Conservation (phyloP, 768 basidiomycete species). For the Kwoniella heveanensis region DNA sequence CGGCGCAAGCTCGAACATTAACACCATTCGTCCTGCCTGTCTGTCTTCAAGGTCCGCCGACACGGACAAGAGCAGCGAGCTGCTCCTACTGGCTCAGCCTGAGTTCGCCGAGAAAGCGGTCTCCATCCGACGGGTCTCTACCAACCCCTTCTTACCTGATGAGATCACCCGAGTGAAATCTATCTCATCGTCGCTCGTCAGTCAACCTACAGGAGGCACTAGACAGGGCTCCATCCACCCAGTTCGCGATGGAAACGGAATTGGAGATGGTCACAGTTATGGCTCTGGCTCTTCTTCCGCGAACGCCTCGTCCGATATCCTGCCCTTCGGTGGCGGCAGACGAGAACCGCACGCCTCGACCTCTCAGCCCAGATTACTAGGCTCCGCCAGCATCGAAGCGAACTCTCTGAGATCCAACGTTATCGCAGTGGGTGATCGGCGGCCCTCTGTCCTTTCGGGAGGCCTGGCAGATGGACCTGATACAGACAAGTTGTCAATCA, state of each 20-base stretch:
- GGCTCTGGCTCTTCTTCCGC: background rate
- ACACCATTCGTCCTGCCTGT: too few species aligned
- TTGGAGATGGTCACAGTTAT: too few species aligned
- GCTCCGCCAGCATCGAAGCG: background rate
- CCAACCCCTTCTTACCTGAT: slow-evolving; percentile 20
- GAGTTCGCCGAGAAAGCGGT: slow-evolving; percentile 29
- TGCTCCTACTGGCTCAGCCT: slow-evolving; percentile 19
- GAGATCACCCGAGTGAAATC: slow-evolving; percentile 28
- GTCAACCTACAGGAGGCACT: background rate
- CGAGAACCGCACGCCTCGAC: slow-evolving; percentile 1
- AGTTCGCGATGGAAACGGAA: too few species aligned
- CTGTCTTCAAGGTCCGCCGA: background rate
- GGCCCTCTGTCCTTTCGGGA: slow-evolving; percentile 5
- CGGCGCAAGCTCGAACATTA: background rate
- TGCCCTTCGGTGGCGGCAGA: slow-evolving; percentile 1
- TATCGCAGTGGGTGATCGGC: background rate
- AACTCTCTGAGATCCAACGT: background rate
- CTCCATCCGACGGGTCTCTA: slow-evolving; percentile 28
- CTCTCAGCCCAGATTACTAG: background rate
- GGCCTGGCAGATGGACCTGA: background rate
- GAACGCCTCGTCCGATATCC: slow-evolving; percentile 2
- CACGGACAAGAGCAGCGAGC: background rate
- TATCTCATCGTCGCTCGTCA: slow-evolving; percentile 22
- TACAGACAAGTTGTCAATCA: background rate
- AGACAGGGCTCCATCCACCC: too few species aligned